Evolutionary conservation across 1,139 yeast species (phyloP), one percentile per base, ranked within the genome.

Genomic region (Zygoascus hellenicus): DNA sequence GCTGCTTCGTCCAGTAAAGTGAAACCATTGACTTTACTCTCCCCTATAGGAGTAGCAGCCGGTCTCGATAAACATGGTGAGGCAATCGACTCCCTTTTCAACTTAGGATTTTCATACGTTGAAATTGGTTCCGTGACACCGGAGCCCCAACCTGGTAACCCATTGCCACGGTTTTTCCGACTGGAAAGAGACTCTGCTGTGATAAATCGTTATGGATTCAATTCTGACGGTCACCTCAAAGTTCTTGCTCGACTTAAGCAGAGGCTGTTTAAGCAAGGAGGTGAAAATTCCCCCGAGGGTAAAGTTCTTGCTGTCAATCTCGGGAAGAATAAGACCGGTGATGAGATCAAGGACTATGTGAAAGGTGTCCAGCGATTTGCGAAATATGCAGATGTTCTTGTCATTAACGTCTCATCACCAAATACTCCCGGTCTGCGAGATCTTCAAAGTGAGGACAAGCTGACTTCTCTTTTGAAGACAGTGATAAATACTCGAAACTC

Each of bases 101-200:
- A 81, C 56, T 63, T 77, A 48, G 98, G 98, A 1, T 90, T 90
- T 59, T 80, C 92, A 5, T 88, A 87, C 62, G 95, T 88, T 51
- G 98, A 90, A 66, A 77, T 92, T 48, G 98, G 98, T 1, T 85
- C 96, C 2, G 81, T 92, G 42, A 90, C 98, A 3, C 97, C 98
- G 2, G 72, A 76, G 54, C 85, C 97, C 0, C 97, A 90, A 67
- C 90, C 95, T 6, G 98, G 98, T 38, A 90, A 90, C 67, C 95
- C 96, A 7, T 66, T 71, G 58, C 97, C 97, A 14, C 74, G 98
- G 54, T 87, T 90, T 60, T 90, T 89, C 70, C 77, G 98, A 59
- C 72, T 92, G 50, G 81, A 86, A 9, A 72, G 78, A 54, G 97
- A 92, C 63, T 83, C 79, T 47, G 97, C 97, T 2, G 96, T 89